phyloP scores from a whole-genome alignment of 257 asterid genomes.

The Gentiana dahurica region DNA sequence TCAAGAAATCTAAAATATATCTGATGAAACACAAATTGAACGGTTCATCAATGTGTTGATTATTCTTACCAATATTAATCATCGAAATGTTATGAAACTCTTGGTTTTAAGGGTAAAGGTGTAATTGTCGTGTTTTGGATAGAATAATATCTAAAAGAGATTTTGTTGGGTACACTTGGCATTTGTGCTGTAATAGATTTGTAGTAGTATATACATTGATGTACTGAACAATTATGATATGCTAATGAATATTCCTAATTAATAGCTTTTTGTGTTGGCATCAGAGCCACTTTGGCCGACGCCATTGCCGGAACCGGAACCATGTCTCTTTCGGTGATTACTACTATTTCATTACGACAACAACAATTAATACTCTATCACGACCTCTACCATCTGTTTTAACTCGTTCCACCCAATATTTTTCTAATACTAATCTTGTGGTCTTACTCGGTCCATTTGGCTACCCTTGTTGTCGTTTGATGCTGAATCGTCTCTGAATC shows the following conservation, averaged over 20 bases:
- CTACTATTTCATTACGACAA: too few species aligned
- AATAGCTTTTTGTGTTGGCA: slow-evolving; percentile 13
- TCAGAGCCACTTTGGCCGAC: too few species aligned
- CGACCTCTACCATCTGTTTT: too few species aligned
- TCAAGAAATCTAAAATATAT: too few species aligned
- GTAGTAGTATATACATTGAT: slow-evolving; percentile 33
- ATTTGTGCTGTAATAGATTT: slow-evolving; percentile 40
- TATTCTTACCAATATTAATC: slow-evolving; percentile 31
- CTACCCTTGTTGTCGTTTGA: too few species aligned
- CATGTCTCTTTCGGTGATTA: too few species aligned
- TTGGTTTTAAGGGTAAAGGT: slow-evolving; percentile 17
- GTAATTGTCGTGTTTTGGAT: slow-evolving; percentile 26
- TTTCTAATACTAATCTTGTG: too few species aligned
- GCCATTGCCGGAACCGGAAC: too few species aligned
- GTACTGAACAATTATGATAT: slow-evolving; percentile 30
- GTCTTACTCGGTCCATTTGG: too few species aligned
- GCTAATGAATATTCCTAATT: slow-evolving; percentile 40
- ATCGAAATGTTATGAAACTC: slow-evolving; percentile 46
- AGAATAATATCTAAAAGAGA: slow-evolving; percentile 29
- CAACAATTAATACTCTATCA: too few species aligned
- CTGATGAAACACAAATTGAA: slow-evolving; percentile 39
- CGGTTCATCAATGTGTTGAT: slow-evolving; percentile 59
- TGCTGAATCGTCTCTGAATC: too few species aligned
- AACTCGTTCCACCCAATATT: too few species aligned
- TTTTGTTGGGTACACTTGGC: background rate